Evolutionary conservation across 2,329 filamentous ascomycete genomes (phyloP).

Genomic region (Fusarium nematophilum): DNA sequence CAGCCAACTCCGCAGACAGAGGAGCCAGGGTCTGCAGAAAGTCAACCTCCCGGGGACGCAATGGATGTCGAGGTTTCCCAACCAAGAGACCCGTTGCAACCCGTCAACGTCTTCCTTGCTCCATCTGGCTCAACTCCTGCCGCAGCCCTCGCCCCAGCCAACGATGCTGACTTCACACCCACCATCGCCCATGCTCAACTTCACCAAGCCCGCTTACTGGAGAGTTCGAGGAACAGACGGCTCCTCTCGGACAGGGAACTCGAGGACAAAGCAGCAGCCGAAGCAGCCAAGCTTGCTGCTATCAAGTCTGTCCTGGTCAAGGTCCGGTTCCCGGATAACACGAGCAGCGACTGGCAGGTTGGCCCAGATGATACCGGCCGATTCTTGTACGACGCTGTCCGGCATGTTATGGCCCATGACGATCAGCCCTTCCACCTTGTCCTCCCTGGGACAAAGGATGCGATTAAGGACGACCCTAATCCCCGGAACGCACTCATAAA

Average conservation of each 20-base stretch:
- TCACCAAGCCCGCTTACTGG: constrained; percentile 75
- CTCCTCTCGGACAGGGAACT: constrained; percentile 87
- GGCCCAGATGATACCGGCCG: constrained; percentile 74
- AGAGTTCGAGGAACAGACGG: constrained; percentile 75
- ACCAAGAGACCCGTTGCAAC: constrained; percentile 54
- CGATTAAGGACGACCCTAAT: constrained; percentile 60
- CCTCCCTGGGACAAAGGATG: constrained; percentile 65
- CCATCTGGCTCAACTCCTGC: constrained; percentile 79
- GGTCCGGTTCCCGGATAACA: constrained; percentile 89
- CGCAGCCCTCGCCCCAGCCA: constrained; percentile 74
- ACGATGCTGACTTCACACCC: constrained; percentile 81
- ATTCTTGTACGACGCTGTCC: constrained; percentile 80
- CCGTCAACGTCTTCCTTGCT: constrained; percentile 80
- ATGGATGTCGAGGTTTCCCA: constrained; percentile 40
- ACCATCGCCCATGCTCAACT: constrained; percentile 80
- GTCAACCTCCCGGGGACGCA: constrained; percentile 26
- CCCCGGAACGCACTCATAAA: constrained; percentile 71
- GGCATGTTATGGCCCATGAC: constrained; percentile 73
- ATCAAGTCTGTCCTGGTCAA: constrained; percentile 79
- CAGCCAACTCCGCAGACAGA: constrained; percentile 9
- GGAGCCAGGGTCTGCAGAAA: constrained; percentile 16
- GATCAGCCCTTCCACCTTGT: constrained; percentile 78
- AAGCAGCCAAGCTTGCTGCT: constrained; percentile 72
- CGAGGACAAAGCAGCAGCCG: constrained; percentile 73
- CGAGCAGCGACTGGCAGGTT: constrained; percentile 79